A percentile compares a stretch with the other conserved stretches of the same genome.
phyloP scores from a whole-genome alignment of 208 protist genomes.

The Endotrypanum monterogeii region DNA sequence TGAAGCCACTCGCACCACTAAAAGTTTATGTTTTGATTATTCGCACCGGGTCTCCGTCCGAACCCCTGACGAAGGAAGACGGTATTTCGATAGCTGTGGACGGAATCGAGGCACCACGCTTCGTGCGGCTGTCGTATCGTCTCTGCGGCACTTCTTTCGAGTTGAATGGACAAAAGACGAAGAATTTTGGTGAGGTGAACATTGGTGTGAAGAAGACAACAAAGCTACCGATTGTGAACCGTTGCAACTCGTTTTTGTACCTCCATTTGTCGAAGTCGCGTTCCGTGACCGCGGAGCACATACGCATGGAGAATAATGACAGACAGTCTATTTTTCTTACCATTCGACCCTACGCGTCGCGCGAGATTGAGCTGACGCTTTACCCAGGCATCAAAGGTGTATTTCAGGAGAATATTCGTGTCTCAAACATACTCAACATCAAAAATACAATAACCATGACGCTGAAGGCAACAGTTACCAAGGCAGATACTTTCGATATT shows the following conservation, averaged over 20 bases:
- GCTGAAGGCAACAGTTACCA: slow-evolving; percentile 81
- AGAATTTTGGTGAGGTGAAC: slow-evolving; percentile 90
- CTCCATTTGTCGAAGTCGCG: slow-evolving; percentile 77
- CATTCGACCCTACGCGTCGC: slow-evolving; percentile 79
- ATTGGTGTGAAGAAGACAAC: slow-evolving; percentile 84
- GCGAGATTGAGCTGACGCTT: slow-evolving; percentile 80
- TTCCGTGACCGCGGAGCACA: slow-evolving; percentile 83
- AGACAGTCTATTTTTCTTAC: slow-evolving; percentile 61
- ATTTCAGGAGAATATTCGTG: slow-evolving; percentile 76
- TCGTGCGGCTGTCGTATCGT: slow-evolving; percentile 82
- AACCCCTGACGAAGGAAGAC: slow-evolving; percentile 84
- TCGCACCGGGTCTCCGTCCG: slow-evolving; percentile 39
- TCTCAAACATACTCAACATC: slow-evolving; percentile 77
- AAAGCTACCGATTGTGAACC: slow-evolving; percentile 79
- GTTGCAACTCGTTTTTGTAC: slow-evolving; percentile 73
- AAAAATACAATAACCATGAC: slow-evolving; percentile 66
- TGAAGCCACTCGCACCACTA: slow-evolving; percentile 44
- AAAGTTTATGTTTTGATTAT: slow-evolving; percentile 72
- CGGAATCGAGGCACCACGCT: slow-evolving; percentile 73
- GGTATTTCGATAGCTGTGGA: slow-evolving; percentile 70
- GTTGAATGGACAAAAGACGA: slow-evolving; percentile 79
- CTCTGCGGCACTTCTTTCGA: slow-evolving; percentile 75
- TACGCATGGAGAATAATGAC: slow-evolving; percentile 81
- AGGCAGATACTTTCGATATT: slow-evolving; percentile 89
- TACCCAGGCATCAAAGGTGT: slow-evolving; percentile 83